phyloP scores from a whole-genome alignment of 768 basidiomycete species.

The Grammothele lineata region DNA sequence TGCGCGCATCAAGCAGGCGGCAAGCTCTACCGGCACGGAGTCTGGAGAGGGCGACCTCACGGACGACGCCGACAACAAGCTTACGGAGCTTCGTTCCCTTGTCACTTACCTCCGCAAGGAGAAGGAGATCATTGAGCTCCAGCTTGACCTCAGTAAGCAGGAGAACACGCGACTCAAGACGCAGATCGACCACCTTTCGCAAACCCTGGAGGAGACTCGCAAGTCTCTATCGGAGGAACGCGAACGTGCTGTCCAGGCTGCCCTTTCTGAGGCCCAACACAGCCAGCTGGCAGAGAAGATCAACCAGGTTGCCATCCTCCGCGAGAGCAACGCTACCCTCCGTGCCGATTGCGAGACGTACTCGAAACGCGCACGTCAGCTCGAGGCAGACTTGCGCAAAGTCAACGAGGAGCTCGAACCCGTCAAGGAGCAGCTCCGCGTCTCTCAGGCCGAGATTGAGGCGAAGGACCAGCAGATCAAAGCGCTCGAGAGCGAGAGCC shows the following conservation, averaged over 20 bases:
- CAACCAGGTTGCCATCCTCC: conserved; percentile 79
- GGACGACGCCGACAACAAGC: conserved; percentile 56
- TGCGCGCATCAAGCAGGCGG: conserved; percentile 69
- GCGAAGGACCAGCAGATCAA: conserved; percentile 61
- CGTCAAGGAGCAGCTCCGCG: conserved; percentile 62
- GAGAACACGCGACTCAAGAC: conserved; percentile 71
- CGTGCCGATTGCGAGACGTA: conserved; percentile 74
- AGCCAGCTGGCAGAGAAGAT: conserved; percentile 82
- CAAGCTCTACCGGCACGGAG: conserved; percentile 44
- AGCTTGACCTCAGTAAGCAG: conserved; percentile 75
- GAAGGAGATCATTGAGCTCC: conserved; percentile 89
- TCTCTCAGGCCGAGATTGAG: conserved; percentile 70
- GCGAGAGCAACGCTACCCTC: conserved; percentile 85
- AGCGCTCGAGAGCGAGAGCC: conserved; percentile 72
- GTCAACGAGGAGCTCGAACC: conserved; percentile 67
- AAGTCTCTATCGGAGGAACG: conserved; percentile 76
- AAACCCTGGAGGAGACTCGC: conserved; percentile 67
- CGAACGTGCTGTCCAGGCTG: conserved; percentile 66
- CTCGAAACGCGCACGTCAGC: conserved; percentile 59
- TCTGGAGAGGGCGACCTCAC: conserved; percentile 40
- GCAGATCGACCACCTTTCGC: conserved; percentile 70
- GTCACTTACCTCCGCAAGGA: conserved; percentile 83
- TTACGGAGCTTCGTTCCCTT: conserved; percentile 72
- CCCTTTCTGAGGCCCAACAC: conserved; percentile 74
- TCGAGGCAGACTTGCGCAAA: conserved; percentile 59